Conservation (phyloP, 1,284 basidiomycete genomes). For the Apiotrichum siamense region DNA sequence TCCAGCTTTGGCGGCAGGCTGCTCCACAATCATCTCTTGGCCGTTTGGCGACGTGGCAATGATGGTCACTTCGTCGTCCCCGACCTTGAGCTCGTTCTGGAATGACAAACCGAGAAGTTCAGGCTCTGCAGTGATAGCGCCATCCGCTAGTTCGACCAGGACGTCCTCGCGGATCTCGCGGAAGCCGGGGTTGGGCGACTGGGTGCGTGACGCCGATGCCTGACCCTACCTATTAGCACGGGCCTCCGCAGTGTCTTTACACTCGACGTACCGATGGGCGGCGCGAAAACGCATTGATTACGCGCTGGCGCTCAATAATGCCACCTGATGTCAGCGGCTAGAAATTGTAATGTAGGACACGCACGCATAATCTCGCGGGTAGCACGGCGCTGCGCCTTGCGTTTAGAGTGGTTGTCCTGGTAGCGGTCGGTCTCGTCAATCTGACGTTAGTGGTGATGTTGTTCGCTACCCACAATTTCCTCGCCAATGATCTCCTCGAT, state of each 20-base stretch:
- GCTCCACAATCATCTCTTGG: not conserved
- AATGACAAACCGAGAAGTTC: not conserved
- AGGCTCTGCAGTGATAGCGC: not conserved
- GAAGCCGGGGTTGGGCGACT: not conserved
- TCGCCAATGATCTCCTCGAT: constrained; percentile 51
- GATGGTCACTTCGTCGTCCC: constrained; percentile 1
- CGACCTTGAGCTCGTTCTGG: not conserved
- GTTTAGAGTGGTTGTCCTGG: constrained; percentile 74
- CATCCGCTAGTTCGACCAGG: constrained; percentile 5
- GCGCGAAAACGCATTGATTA: constrained; percentile 38
- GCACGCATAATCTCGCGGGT: constrained; percentile 69
- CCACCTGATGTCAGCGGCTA: constrained; percentile 29
- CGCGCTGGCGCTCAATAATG: constrained; percentile 48
- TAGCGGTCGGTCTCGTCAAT: constrained; percentile 84
- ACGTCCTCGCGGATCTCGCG: constrained; percentile 7
- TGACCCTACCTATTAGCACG: not conserved
- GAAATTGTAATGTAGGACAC: constrained; percentile 13
- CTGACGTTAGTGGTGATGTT: constrained; percentile 52
- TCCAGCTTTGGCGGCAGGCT: not conserved
- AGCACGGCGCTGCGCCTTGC: constrained; percentile 61
- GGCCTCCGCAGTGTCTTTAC: not conserved
- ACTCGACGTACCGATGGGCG: constrained; percentile 33
- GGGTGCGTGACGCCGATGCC: not conserved
- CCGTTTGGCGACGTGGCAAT: not conserved
- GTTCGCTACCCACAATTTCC: constrained; percentile 44